phyloP scores from a whole-genome alignment of 2,329 filamentous ascomycete genomes.

The Graphium sp. region DNA sequence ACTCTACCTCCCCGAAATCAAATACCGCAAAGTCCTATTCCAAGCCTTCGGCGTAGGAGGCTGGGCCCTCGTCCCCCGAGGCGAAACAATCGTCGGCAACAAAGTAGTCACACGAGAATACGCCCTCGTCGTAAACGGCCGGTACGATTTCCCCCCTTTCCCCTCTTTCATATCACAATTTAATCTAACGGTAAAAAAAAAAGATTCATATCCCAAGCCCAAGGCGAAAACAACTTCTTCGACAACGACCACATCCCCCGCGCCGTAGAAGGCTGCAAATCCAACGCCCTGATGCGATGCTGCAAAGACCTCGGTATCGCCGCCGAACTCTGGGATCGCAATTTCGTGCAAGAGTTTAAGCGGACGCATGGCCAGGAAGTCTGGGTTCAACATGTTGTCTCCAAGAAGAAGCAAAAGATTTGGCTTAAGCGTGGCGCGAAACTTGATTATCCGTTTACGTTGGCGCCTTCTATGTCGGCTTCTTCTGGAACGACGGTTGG shows the following conservation, averaged over 20 bases:
- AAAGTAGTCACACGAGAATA: constrained; percentile 80
- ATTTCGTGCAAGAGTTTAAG: constrained; percentile 74
- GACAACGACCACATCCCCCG: constrained; percentile 78
- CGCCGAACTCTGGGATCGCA: constrained; percentile 90
- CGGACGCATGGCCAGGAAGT: constrained; percentile 57
- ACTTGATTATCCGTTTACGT: constrained; percentile 44
- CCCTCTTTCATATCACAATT: neutral
- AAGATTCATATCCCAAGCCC: constrained; percentile 80
- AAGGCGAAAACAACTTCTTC: constrained; percentile 92
- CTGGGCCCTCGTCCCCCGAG: constrained; percentile 83
- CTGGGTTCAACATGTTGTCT: constrained; percentile 77
- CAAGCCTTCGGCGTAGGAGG: constrained; percentile 84
- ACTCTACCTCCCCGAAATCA: constrained; percentile 93
- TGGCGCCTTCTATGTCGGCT: constrained; percentile 6
- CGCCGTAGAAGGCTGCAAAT: constrained; percentile 92
- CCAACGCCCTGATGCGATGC: constrained; percentile 93
- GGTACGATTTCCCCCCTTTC: constrained; percentile 36
- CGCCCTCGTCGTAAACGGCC: constrained; percentile 71
- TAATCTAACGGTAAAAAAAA: constrained; percentile 1
- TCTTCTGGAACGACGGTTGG: neutral
- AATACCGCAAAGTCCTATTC: constrained; percentile 85
- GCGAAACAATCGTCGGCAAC: constrained; percentile 70
- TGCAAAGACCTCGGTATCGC: constrained; percentile 96
- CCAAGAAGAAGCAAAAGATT: constrained; percentile 80
- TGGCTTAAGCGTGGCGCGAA: constrained; percentile 65